Evolutionary conservation across 2,329 filamentous ascomycete species (phyloP).

Genomic region (Chalara sp.): DNA sequence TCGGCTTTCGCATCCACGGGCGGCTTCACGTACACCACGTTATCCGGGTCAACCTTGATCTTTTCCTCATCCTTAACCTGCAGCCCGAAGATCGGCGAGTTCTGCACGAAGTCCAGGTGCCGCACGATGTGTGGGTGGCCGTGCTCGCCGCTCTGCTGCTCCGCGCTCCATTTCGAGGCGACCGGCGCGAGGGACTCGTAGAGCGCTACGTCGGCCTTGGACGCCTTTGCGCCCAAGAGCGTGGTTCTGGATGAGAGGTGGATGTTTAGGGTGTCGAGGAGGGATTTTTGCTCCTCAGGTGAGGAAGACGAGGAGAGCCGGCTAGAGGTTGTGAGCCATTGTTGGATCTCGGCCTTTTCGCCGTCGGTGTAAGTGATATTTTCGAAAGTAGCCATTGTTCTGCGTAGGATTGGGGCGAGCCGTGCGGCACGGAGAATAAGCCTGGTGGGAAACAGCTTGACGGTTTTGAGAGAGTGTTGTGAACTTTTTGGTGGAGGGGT

Average conservation of each 20-base stretch:
- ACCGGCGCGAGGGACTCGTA: conserved; percentile 72
- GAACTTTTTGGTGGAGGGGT: too few relatives aligned
- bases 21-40: conserved; percentile 82
- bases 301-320: conserved; percentile 54
- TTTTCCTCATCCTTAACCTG: conserved; percentile 66
- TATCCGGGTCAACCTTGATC: conserved; percentile 69
- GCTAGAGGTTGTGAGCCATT: conserved; percentile 77
- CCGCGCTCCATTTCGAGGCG: conserved; percentile 72
- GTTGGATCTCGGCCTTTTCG: conserved; percentile 81
- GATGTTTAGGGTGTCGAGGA: conserved; percentile 74
- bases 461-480: conserved; percentile 5
- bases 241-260: conserved; percentile 87
- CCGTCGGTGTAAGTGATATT: conserved; percentile 64
- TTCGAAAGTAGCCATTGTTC: conserved; percentile 61
- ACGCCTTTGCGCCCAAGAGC: conserved; percentile 82
- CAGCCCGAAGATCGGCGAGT: conserved; percentile 68
- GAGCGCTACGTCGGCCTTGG: conserved; percentile 76
- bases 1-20: conserved; percentile 87
- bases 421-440: conserved; percentile 20
- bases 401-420: conserved; percentile 34
- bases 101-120: conserved; percentile 91
- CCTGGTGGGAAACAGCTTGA: conserved; percentile 25
- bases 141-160: conserved; percentile 83
- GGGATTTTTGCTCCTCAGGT: conserved; percentile 47
- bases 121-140: conserved; percentile 89